Evolutionary conservation across 176 grass and related monocot genomes (phyloP), one percentile per base, ranked within the genome.

Genomic region (Bothriochloa decipiens): DNA sequence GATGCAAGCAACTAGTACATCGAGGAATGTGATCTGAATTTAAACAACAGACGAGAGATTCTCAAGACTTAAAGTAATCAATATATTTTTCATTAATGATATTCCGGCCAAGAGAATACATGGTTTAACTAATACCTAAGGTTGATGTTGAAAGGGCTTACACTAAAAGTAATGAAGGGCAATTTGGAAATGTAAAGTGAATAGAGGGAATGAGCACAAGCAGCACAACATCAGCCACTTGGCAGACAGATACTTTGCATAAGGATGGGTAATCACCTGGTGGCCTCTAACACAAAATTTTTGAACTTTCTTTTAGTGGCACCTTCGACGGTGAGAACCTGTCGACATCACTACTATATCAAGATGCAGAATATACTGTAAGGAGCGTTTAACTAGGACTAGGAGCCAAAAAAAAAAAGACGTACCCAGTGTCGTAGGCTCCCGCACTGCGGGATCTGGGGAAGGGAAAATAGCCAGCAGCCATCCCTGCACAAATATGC

Each of bases 251-350:
- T 36, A 37, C 60, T 77, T 16, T 26, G 50, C 52, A 27, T 66
- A 77, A 35, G 13, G 14, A 32, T 20, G 74, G 29, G 15, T 18
- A 75, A 8, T 23, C 42, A 95, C 96, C 96, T 98, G 22, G 96
- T 98, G 35, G 93, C 96, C 86, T 98, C 96, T 87, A 98, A 66
- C 16, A 98, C 91, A 78, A 98, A 84, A 79, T 76, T 90, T 80
- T 84, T 87, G 26, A 98, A 78, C 85, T 89, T 98, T 14, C 78
- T 95, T 82, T 98, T 95, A 27, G 92, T 81, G 13, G 84, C 90
- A 43, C 85, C 80, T 52, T 90, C 87, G 35, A 85, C 87, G 11
- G 86, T 89, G 70, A 95, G 81, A 87, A 94, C 88, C 93, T 95
- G 69, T 53, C 40, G 1, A 82, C 27, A 68, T 90, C 55, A 90